Evolutionary conservation across 305 asterid species (phyloP), one percentile per base, ranked within the genome.

Genomic region (Nicotiana rustica): DNA sequence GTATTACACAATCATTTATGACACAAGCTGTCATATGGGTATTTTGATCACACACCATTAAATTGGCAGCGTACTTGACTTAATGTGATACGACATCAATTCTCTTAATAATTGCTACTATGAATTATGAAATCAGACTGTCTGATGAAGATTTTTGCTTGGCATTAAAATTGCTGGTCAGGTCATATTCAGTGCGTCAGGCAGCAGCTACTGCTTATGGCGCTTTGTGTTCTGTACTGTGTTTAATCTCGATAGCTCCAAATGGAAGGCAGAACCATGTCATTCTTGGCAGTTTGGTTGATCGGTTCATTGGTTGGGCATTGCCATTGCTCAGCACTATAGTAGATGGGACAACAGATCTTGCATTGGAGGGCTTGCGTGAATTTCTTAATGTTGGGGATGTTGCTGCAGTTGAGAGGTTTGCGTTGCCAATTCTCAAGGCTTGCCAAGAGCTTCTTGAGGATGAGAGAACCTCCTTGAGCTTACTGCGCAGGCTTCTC

Each of bases 381-480:
- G 99, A 97, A 85, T 97, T 97, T 89, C 97, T 97, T 81, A 92
- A 86, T 88, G 92, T 90, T 78, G 97, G 98, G 82, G 99, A 97
- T 82, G 93, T 90, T 87, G 93, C 92, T 83, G 92, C 98, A 75
- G 90, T 92, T 81, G 99, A 97, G 92, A 92, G 97, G 85, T 95
- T 91, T 92, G 97, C 98, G 59, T 86, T 93, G 88, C 95, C 98
- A 77, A 91, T 97, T 87, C 97, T 97, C 85, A 97, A 93, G 88
- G 93, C 98, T 76, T 97, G 98, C 88, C 98, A 95, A 87, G 98
- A 95, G 87, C 95, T 97, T 90, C 98, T 97, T 56, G 99, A 97
- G 87, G 99, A 97, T 61, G 99, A 95, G 89, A 92, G 98, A 87
- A 97, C 98, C 87, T 92, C 99, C 85, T 81, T 93, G 92, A 92